A percentile compares a stretch with the other conserved stretches of the same genome.
Evolutionary conservation across 768 basidiomycete genomes (phyloP).

Genomic region (Russula vinacea): DNA sequence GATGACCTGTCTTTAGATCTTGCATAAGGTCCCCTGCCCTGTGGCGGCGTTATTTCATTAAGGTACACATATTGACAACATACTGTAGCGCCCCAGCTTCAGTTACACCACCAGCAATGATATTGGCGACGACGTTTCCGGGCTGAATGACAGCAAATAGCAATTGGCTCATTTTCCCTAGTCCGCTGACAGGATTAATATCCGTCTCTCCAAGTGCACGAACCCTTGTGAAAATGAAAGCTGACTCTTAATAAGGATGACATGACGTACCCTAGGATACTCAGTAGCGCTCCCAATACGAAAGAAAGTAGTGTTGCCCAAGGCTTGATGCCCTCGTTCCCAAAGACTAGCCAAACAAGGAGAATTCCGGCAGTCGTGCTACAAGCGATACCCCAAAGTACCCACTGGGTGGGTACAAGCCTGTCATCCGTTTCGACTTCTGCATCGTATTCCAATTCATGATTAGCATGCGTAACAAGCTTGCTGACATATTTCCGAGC

Average conservation of each 20-base stretch:
- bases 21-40: conserved; percentile 99
- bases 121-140: conserved; percentile 94
- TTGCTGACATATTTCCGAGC: conserved; percentile 49
- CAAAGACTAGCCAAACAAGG: conserved; percentile 87
- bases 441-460: conserved; percentile 44
- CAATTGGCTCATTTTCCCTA: conserved; percentile 93
- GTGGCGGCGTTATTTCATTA: conserved; percentile 16
- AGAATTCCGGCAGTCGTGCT: conserved; percentile 69
- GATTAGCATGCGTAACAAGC: conserved; percentile 32
- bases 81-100: conserved; percentile 94
- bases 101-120: conserved; percentile 95
- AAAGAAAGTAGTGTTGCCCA: conserved; percentile 93
- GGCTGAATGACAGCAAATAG: conserved; percentile 94
- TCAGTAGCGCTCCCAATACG: conserved; percentile 75
- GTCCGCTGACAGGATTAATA: conserved; percentile 84
- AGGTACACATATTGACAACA: conserved; percentile 32
- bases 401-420: conserved; percentile 80
- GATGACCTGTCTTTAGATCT: conserved; percentile 94
- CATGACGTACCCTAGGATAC: conserved; percentile 73
- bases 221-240: conserved; percentile 50
- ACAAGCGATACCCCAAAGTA: conserved; percentile 57
- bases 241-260: background rate
- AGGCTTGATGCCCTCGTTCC: conserved; percentile 85
- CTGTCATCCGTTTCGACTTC: conserved; percentile 77
- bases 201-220: conserved; percentile 96